These are phyloP conservation scores for Xerocomellus chrysenteron DNA, from an alignment of 768 basidiomycete genomes.

Conservation along the genomic window DNA sequence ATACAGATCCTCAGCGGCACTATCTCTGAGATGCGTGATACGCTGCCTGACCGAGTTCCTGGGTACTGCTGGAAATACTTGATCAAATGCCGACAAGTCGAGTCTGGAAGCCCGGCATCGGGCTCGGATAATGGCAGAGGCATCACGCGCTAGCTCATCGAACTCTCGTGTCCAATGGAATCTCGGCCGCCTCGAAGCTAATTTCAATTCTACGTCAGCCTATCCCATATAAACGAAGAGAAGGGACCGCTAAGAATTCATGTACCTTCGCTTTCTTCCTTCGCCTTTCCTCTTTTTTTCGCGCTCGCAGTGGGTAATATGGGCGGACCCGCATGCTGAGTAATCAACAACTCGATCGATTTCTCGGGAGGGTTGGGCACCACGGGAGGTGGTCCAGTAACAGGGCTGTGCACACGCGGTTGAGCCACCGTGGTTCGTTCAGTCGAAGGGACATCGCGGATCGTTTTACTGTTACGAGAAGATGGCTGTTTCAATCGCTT, in stretches of 20 bases:
- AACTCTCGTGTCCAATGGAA: constrained; percentile 86
- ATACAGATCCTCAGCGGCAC: constrained; percentile 70
- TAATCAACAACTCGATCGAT: constrained; percentile 49
- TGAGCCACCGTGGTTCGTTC: constrained; percentile 74
- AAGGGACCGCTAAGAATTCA: background rate
- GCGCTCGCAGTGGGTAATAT: constrained; percentile 32
- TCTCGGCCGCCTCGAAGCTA: constrained; percentile 50
- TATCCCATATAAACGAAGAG: background rate
- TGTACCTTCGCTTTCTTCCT: constrained; percentile 33
- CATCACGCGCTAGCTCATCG: constrained; percentile 87
- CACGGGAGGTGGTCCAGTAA: constrained; percentile 36
- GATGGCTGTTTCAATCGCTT: constrained; percentile 56
- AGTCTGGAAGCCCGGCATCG: constrained; percentile 66
- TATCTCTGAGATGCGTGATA: constrained; percentile 57
- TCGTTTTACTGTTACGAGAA: constrained; percentile 48
- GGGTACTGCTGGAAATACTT: constrained; percentile 78
- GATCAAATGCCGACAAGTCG: constrained; percentile 71
- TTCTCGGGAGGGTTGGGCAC: constrained; percentile 49
- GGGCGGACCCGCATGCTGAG: constrained; percentile 47
- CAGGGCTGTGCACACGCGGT: constrained; percentile 45
- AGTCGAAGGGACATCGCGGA: constrained; percentile 61
- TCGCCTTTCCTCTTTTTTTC: constrained; percentile 34
- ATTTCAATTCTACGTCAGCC: constrained; percentile 6
- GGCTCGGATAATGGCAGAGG: constrained; percentile 75
- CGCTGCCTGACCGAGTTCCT: constrained; percentile 72